These are phyloP conservation scores for Calonectria leucothoes DNA, from an alignment of 2,329 filamentous ascomycete genomes.

Conservation along the genomic window DNA sequence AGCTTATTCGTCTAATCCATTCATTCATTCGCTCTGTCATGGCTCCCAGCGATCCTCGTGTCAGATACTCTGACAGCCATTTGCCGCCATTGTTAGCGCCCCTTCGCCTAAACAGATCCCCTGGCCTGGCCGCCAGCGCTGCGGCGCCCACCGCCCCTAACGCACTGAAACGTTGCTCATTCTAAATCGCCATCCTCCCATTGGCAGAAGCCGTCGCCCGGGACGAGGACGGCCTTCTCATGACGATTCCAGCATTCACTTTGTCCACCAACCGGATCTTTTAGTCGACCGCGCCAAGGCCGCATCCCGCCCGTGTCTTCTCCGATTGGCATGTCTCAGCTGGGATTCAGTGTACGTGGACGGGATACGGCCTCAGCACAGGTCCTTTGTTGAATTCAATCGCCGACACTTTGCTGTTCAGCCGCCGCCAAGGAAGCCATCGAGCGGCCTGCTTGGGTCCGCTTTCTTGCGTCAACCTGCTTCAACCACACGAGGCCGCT, in stretches of 20 bases:
- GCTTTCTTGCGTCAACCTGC: neutral
- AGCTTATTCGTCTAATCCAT: neutral
- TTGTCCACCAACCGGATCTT: neutral
- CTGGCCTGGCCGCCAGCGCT: neutral
- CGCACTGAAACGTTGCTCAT: conserved; percentile 46
- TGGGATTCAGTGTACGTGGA: neutral
- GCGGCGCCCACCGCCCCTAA: conserved; percentile 6
- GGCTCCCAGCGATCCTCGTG: neutral
- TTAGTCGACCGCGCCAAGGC: neutral
- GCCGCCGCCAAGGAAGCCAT: neutral
- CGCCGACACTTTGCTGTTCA: neutral
- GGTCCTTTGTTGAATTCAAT: neutral
- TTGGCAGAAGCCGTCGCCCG: conserved; percentile 27
- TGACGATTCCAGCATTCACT: neutral
- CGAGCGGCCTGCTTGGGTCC: neutral
- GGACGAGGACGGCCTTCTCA: conserved; percentile 4
- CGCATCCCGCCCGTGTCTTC: neutral
- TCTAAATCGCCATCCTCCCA: conserved; percentile 35
- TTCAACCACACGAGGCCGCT: neutral
- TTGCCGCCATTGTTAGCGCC: neutral
- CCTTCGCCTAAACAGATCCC: neutral
- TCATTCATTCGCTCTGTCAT: neutral
- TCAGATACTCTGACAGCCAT: neutral
- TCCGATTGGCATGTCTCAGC: neutral
- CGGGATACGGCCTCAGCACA: neutral